Evolutionary conservation across 352 stramenopile species (phyloP).

Genomic region (Hyaloperonospora arabidopsidis): DNA sequence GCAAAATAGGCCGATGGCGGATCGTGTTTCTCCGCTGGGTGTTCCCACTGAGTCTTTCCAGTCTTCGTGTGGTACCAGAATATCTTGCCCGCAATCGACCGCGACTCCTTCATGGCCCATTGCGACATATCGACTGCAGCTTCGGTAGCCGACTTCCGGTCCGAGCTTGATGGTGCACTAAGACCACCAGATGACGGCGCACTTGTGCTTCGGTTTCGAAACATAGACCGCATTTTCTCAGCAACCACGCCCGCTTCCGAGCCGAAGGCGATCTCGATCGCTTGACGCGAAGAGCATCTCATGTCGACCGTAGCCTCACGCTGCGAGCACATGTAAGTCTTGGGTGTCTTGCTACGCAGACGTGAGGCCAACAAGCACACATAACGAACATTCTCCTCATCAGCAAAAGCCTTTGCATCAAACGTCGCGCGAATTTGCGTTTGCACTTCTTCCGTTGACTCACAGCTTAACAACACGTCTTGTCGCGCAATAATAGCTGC

Average conservation of each 20-base stretch:
- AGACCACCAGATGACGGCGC: constrained; percentile 15
- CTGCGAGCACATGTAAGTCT: constrained; percentile 56
- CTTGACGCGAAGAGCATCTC: constrained; percentile 42
- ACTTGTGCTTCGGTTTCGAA: constrained; percentile 14
- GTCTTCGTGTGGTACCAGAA: constrained; percentile 77
- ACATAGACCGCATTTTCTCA: constrained; percentile 20
- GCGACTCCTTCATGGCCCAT: constrained; percentile 71
- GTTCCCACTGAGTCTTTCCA: constrained; percentile 74
- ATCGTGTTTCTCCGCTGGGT: constrained; percentile 55
- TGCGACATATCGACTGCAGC: constrained; percentile 67
- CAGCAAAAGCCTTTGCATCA: constrained; percentile 22
- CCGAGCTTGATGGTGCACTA: constrained; percentile 12
- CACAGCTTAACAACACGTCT: constrained; percentile 31
- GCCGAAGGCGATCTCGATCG: constrained; percentile 55
- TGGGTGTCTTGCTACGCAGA: constrained; percentile 51
- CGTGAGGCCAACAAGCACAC: constrained; percentile 54
- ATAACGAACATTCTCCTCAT: constrained; percentile 43
- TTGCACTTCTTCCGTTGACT: constrained; percentile 34
- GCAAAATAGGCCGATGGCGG: constrained; percentile 54
- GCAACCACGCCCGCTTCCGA: constrained; percentile 18
- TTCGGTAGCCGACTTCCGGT: constrained; percentile 30
- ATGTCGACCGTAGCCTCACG: constrained; percentile 29
- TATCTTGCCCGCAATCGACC: constrained; percentile 60
- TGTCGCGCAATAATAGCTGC: constrained; percentile 43
- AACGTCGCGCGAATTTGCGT: constrained; percentile 35